Base-by-base conservation (phyloP, 805 yeast genomes). In the Candida caryicola region DNA sequence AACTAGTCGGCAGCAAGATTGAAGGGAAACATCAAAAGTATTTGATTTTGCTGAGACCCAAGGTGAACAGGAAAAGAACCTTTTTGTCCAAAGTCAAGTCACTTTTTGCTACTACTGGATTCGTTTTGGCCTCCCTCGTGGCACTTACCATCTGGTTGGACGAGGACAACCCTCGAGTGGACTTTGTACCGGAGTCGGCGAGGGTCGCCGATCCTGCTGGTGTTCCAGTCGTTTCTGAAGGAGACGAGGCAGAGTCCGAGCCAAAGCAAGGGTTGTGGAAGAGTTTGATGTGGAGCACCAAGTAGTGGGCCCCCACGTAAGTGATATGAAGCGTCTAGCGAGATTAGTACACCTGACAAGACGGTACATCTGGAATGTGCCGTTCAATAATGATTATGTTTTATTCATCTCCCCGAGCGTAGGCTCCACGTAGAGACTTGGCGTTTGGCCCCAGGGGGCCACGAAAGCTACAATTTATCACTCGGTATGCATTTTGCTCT, bases 1-100 rank as follows among this genome's bases (percentile, higher is more conserved):
- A 59, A 39, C 62, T 81, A n/a, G 60, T 78, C 23, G 85, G 80
- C 3, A 71, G 77, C 18, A 74, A 76, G 21, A 25, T 44, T 23
- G 47, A 46, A 23, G 32, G 34, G 14, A 31, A 34, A 37, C 36
- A 18, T 19, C 43, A 38, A 27, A 43, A 41, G 41, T 36, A 36
- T 26, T 43, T 42, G 37, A 35, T 37, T 13, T 31, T 43, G 36
- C 33, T 29, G 23, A 31, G 47, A 18, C 31, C 27, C 10, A 33
- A 27, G 21, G 26, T 28, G 7, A 38, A 38, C 9, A 23, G 30
- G 8, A 6, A 19, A 8, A 14, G 30, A 7, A 18, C 19, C 17
- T n/a, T 47, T 13, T 44, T 40, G 17, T 31, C 31, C 1, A 39
- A 43, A 27, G 15, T 56, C 21, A 59, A 50, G 47, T 46, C 55